These are phyloP conservation scores for Gynochthodes officinalis DNA, from an alignment of 257 asterid species.

Conservation along the genomic window DNA sequence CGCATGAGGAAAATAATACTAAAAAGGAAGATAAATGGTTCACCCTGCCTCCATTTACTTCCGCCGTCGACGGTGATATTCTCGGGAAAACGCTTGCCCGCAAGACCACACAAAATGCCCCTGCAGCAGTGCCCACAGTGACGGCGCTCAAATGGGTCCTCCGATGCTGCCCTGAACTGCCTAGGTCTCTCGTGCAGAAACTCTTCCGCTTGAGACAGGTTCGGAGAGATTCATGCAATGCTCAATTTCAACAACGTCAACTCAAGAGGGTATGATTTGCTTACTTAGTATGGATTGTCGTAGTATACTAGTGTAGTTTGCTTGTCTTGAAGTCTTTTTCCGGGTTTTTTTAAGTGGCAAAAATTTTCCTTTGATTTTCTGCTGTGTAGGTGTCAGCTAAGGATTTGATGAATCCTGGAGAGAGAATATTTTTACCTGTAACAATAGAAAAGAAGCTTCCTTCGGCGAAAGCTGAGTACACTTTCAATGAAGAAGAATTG, in stretches of 20 bases:
- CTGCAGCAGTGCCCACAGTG: conserved; percentile 10
- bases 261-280: conserved; percentile 52
- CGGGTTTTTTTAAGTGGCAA: neutral
- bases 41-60: conserved; percentile 59
- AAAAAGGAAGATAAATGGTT: conserved; percentile 41
- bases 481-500: conserved; percentile 45
- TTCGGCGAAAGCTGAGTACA: conserved; percentile 28
- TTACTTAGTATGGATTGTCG: too few relatives aligned
- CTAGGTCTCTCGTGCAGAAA: conserved; percentile 80
- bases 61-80: conserved; percentile 46
- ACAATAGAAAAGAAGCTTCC: conserved; percentile 54
- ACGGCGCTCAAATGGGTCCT: conserved; percentile 84
- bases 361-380: conserved; percentile 10
- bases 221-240: conserved; percentile 38
- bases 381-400: conserved; percentile 67
- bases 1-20: conserved; percentile 23
- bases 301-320: neutral
- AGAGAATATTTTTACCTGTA: conserved; percentile 65
- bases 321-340: neutral
- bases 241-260: conserved; percentile 34
- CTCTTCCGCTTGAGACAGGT: conserved; percentile 92
- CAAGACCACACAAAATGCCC: neutral
- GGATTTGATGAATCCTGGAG: conserved; percentile 65
- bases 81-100: conserved; percentile 34
- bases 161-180: conserved; percentile 81